Percentiles rank a stretch among this genome's conserved stretches.
These are phyloP conservation scores for Epithele typhae DNA, from an alignment of 768 basidiomycete genomes.

Conservation along the genomic window DNA sequence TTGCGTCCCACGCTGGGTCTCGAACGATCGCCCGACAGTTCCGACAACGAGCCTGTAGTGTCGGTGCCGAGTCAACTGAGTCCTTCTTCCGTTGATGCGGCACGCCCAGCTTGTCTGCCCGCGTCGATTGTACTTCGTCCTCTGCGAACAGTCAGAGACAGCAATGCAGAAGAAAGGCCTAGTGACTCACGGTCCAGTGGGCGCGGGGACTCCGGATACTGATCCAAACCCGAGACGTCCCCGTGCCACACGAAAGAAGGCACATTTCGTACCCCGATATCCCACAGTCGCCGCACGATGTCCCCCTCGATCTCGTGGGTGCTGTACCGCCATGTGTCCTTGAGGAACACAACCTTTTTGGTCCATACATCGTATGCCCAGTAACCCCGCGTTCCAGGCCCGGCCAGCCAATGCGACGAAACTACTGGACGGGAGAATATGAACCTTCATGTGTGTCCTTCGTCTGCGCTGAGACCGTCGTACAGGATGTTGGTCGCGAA, in stretches of 20 bases:
- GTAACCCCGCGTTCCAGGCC: conserved; percentile 6
- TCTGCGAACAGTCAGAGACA: too few species aligned
- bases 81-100: too few species aligned
- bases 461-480: not conserved
- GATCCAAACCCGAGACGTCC: too few species aligned
- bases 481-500: not conserved
- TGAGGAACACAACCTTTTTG: not conserved
- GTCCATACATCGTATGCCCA: conserved; percentile 3
- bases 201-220: too few species aligned
- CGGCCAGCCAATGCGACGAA: not conserved
- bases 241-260: conserved; percentile 2
- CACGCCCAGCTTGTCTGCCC: too few species aligned
- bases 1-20: not conserved
- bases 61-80: not conserved
- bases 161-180: too few species aligned
- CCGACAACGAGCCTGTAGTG: conserved; percentile 5
- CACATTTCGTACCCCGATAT: conserved; percentile 1
- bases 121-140: too few species aligned
- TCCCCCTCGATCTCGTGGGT: not conserved
- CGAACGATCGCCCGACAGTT: conserved; percentile 2
- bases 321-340: conserved; percentile 11
- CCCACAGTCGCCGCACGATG: not conserved
- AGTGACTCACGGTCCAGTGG: too few species aligned
- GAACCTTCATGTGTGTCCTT: not conserved
- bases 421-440: conserved; percentile 6